Evolutionary conservation across 352 stramenopile species (phyloP), one percentile per base, ranked within the genome.

Genomic region (Pythium inflatum): DNA sequence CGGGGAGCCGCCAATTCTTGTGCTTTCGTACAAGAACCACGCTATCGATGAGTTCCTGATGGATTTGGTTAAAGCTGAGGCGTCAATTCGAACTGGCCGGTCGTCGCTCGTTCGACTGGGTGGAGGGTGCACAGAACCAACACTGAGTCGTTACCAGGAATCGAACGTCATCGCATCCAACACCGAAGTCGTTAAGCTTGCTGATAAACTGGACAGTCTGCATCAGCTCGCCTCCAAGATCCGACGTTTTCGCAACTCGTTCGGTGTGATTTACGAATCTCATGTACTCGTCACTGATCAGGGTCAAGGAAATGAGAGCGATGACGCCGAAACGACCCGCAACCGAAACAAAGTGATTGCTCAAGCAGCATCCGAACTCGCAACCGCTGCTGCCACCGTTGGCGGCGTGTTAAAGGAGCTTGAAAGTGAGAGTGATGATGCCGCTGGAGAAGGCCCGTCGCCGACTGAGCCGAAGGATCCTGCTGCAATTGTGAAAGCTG

Each of bases 1-100:
- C 25, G 87, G 84, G 0, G 76, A 88, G 22, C 87, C 85, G 14
- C 88, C 88, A 9, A 95, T 95, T 45, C 68, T 97, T 27, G 84
- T 95, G 20, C 63, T 97, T 8, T 93, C 81, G 27, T 97, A 97
- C 78, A 96, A 95, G 66, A 97, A 96, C 66, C 88, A 97, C 65
- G 88, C 88, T 27, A 93, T 92, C 38, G 90, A 97, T 66, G 88
- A 95, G 48, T 95, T 97, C 66, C 41, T 95, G 27, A 38, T 87
- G 24, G 90, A 97, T 53, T 73, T 97, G 28, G 65, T 95, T 6
- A 84, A 82, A 34, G 76, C 78, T 0, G 82, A 92, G 36, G 68
- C 71, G 31, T 70, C 70, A 2, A 57, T 88, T 33, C 54, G 74
- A 20, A 12, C 46, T 50, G 58, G 83, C 74, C 36, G 46, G 24